A percentile compares a stretch with the other conserved stretches of the same genome.
phyloP scores from a whole-genome alignment of 2,329 filamentous ascomycete species.

The Cercospora sp. region DNA sequence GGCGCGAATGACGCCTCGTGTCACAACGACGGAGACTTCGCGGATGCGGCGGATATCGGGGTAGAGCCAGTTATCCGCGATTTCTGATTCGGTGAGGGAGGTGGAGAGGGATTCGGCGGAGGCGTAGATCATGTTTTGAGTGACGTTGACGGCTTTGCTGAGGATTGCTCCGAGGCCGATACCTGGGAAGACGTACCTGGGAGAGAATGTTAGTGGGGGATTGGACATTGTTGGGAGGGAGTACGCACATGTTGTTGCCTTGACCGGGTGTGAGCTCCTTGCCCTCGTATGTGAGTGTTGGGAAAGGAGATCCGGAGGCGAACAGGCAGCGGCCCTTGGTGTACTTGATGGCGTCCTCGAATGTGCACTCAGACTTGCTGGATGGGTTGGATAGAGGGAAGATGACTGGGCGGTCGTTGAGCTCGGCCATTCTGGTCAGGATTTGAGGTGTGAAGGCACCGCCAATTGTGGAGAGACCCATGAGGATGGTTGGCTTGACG shows the following conservation, averaged over 20 bases:
- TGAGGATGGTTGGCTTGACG: conserved; percentile 89
- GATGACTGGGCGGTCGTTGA: conserved; percentile 69
- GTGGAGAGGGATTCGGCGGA: conserved; percentile 79
- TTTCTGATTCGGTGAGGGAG: conserved; percentile 77
- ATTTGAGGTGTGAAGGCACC: conserved; percentile 91
- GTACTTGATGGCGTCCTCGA: conserved; percentile 86
- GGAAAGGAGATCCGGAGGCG: conserved; percentile 92
- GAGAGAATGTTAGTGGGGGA: conserved; percentile 3
- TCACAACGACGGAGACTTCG: conserved; percentile 82
- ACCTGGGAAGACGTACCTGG: conserved; percentile 85
- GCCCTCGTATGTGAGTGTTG: conserved; percentile 55
- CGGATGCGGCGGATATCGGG: conserved; percentile 84
- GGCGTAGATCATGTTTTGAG: conserved; percentile 95
- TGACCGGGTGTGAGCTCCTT: conserved; percentile 53
- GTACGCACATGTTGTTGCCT: conserved; percentile 68
- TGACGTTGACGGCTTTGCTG: conserved; percentile 80
- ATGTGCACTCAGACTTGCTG: conserved; percentile 96
- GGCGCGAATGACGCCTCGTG: conserved; percentile 88
- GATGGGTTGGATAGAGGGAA: conserved; percentile 97
- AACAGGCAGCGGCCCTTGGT: conserved; percentile 84
- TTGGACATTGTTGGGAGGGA: too few relatives aligned
- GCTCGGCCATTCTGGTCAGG: conserved; percentile 59
- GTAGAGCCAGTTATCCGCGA: conserved; percentile 82
- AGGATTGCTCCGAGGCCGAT: conserved; percentile 92
- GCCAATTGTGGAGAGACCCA: conserved; percentile 91